These are phyloP conservation scores for Leccinum huronense DNA, from an alignment of 1,284 basidiomycete species.

Conservation along the genomic window DNA sequence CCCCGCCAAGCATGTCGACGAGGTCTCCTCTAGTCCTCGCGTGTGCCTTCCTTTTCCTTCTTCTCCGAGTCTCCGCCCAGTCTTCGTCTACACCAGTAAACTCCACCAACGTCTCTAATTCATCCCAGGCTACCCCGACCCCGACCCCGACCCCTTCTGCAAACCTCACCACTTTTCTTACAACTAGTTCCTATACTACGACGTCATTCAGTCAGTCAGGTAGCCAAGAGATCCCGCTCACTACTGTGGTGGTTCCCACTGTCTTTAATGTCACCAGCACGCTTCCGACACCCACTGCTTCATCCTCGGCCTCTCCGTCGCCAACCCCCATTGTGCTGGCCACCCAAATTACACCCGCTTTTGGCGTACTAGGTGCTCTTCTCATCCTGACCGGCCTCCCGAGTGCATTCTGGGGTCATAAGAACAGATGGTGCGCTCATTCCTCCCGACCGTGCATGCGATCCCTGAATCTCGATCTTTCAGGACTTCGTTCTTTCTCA, in stretches of 20 bases:
- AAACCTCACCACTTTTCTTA: conserved; percentile 47
- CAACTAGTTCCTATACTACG: conserved; percentile 48
- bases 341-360: conserved; percentile 83
- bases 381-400: conserved; percentile 89
- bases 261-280: conserved; percentile 58
- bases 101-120: conserved; percentile 11
- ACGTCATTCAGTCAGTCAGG: conserved; percentile 50
- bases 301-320: conserved; percentile 48
- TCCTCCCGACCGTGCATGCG: conserved; percentile 15
- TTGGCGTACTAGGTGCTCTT: conserved; percentile 84
- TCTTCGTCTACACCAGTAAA: conserved; percentile 19
- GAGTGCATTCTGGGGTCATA: conserved; percentile 88
- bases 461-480: conserved; percentile 17
- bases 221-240: conserved; percentile 45
- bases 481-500: conserved; percentile 91
- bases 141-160: conserved; percentile 17
- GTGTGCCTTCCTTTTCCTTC: conserved; percentile 21
- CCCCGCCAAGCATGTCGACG: conserved; percentile 19
- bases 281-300: conserved; percentile 40
- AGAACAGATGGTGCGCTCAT: conserved; percentile 77
- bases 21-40: conserved; percentile 4
- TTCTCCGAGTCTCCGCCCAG: conserved; percentile 26
- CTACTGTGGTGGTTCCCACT: conserved; percentile 51
- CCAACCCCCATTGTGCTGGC: conserved; percentile 59
- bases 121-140: conserved; percentile 12